Conservation (phyloP, 2,329 filamentous ascomycete genomes). For the Penicillium paneum region DNA sequence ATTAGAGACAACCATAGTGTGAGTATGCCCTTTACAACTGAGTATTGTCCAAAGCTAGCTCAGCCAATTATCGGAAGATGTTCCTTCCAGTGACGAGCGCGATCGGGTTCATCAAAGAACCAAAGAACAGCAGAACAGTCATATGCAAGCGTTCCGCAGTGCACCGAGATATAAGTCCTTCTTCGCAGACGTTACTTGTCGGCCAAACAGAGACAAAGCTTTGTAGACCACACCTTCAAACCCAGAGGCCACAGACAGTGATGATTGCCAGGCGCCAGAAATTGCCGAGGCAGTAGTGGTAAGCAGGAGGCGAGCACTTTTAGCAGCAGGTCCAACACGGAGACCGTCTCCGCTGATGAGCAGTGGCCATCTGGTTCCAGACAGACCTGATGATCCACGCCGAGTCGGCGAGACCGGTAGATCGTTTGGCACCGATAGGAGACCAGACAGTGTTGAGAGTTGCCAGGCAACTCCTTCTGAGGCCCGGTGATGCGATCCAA, state of each 20-base stretch:
- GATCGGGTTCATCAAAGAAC: neutral
- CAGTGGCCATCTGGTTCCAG: neutral
- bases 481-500: neutral
- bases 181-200: slow-evolving; percentile 11
- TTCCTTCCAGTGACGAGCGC: neutral
- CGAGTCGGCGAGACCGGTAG: neutral
- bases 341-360: neutral
- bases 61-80: neutral
- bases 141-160: neutral
- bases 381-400: neutral
- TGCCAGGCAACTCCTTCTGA: neutral
- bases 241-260: neutral
- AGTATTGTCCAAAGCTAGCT: neutral
- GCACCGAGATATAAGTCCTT: slow-evolving; percentile 3
- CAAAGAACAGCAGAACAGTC: neutral
- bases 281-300: slow-evolving; percentile 3
- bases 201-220: slow-evolving; percentile 10
- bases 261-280: slow-evolving; percentile 7
- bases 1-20: neutral
- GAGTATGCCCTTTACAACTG: neutral
- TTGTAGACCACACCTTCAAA: slow-evolving; percentile 5
- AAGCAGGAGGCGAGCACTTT: slow-evolving; percentile 5
- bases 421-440: neutral
- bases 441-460: neutral
- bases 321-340: neutral